These are phyloP conservation scores for Zasmidium citrigriseum DNA, from an alignment of 2,329 filamentous ascomycete genomes.

Conservation along the genomic window DNA sequence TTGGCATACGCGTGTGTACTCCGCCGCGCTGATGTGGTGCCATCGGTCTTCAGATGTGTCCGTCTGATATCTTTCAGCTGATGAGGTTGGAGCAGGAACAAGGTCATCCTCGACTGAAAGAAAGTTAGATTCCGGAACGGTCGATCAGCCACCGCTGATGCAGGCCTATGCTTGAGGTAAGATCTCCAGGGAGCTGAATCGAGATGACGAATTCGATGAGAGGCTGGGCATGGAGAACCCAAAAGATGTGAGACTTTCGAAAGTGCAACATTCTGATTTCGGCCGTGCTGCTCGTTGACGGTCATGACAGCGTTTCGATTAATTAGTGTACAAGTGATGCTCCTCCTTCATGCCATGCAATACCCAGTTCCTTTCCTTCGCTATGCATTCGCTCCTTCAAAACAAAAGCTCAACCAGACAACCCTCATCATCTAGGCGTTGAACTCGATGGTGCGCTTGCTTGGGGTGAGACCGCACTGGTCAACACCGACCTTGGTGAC, in stretches of 20 bases:
- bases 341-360: not conserved
- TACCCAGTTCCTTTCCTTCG: not conserved
- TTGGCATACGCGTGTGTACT: too few species aligned
- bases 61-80: too few species aligned
- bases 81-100: not conserved
- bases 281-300: not conserved
- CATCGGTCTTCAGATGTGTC: too few species aligned
- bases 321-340: not conserved
- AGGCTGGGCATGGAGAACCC: too few species aligned
- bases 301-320: not conserved
- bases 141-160: not conserved
- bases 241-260: too few species aligned
- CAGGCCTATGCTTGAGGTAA: not conserved
- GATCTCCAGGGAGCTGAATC: not conserved
- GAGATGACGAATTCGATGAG: not conserved
- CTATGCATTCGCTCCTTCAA: not conserved
- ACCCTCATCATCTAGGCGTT: slow-evolving; percentile 18
- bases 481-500: slow-evolving; percentile 39
- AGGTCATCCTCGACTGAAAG: not conserved
- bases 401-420: not conserved
- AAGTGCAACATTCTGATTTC: too few species aligned
- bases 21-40: too few species aligned
- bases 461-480: slow-evolving; percentile 36
- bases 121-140: not conserved
- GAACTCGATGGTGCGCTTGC: slow-evolving; percentile 29